Evolutionary conservation across 2,329 filamentous ascomycete species (phyloP).

Genomic region (Davidsoniella neocaledoniae): DNA sequence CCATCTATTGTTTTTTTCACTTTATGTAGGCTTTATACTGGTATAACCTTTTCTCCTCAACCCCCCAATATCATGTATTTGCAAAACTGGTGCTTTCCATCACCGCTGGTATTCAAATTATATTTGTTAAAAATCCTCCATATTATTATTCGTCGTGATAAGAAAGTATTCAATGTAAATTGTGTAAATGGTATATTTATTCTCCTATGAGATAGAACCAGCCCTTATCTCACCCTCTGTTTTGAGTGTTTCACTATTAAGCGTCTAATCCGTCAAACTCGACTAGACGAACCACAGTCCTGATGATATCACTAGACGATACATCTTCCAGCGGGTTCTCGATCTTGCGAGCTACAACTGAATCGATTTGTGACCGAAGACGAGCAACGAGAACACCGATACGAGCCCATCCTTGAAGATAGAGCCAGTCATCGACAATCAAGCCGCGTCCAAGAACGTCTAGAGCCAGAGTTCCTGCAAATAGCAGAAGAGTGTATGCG

Average conservation of each 20-base stretch:
- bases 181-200: not conserved
- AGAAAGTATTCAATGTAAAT: not conserved
- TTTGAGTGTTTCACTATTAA: slow-evolving; percentile 17
- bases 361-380: slow-evolving; percentile 72
- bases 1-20: not conserved
- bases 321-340: slow-evolving; percentile 47
- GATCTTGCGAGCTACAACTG: slow-evolving; percentile 63
- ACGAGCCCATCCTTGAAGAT: slow-evolving; percentile 76
- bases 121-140: not conserved
- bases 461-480: slow-evolving; percentile 67
- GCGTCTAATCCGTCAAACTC: slow-evolving; percentile 78
- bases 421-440: slow-evolving; percentile 80
- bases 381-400: slow-evolving; percentile 81
- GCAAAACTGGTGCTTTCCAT: no score
- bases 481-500: slow-evolving; percentile 72
- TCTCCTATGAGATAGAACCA: not conserved
- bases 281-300: slow-evolving; percentile 61
- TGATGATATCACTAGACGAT: slow-evolving; percentile 50
- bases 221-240: not conserved
- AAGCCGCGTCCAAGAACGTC: slow-evolving; percentile 79
- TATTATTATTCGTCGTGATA: not conserved
- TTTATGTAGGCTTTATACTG: not conserved
- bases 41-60: not conserved
- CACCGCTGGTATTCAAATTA: no score
- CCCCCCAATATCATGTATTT: no score